Evolutionary conservation across 345 rosid species (phyloP).

Genomic region (Lepidium africanum): DNA sequence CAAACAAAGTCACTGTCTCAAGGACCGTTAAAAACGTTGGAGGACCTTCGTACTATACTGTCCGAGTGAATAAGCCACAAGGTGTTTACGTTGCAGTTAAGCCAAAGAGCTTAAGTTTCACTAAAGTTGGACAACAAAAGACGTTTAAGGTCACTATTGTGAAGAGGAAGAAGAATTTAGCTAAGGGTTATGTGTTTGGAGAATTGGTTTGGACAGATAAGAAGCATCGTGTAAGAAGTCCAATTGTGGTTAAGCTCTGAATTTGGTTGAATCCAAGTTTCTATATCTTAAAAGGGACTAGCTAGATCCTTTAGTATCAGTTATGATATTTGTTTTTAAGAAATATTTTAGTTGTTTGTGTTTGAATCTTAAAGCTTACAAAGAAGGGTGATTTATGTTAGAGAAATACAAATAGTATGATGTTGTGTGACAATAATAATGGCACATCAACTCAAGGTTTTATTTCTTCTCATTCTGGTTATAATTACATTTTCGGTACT

Average conservation of each 20-base stretch:
- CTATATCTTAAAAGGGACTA: background rate
- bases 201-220: slow-evolving; percentile 64
- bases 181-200: slow-evolving; percentile 46
- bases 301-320: background rate
- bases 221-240: slow-evolving; percentile 63
- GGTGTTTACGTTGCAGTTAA: slow-evolving; percentile 48
- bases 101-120: slow-evolving; percentile 44
- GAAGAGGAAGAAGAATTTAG: background rate
- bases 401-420: background rate
- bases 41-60: slow-evolving; percentile 47
- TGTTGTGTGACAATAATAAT: slow-evolving; percentile 10
- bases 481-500: too few species aligned
- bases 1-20: slow-evolving; percentile 28
- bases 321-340: background rate
- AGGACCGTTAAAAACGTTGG: slow-evolving; percentile 70
- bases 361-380: slow-evolving; percentile 8
- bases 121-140: slow-evolving; percentile 50
- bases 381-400: background rate
- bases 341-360: background rate
- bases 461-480: background rate
- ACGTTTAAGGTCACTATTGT: slow-evolving; percentile 40
- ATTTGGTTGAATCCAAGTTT: background rate
- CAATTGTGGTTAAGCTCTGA: slow-evolving; percentile 47
- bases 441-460: background rate
- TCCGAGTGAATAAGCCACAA: slow-evolving; percentile 26